Percentiles rank a stretch among this genome's conserved stretches.
phyloP scores from a whole-genome alignment of 257 asterid genomes.

The Knoxia roxburghii region DNA sequence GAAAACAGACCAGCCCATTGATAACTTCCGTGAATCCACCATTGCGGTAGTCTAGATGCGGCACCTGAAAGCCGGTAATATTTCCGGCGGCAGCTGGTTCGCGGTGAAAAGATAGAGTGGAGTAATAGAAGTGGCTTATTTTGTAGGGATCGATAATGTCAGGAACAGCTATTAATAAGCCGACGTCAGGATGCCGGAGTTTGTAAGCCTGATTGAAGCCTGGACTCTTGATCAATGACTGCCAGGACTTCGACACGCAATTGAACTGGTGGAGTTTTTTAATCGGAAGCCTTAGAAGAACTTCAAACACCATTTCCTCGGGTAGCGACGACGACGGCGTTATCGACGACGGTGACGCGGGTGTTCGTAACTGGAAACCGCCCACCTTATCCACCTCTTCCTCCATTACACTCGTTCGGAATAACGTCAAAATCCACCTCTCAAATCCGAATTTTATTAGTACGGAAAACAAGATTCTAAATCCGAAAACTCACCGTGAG shows the following conservation, averaged over 20 bases:
- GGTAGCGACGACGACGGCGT: background rate
- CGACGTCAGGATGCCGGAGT: background rate
- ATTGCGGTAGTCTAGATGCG: background rate
- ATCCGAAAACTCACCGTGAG: background rate
- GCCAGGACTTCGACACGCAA: constrained; percentile 3
- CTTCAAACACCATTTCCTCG: background rate
- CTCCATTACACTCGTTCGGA: background rate
- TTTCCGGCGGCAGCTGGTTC: too few species aligned
- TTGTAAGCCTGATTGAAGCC: background rate
- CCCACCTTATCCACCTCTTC: background rate
- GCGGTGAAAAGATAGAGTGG: background rate
- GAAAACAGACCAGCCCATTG: background rate
- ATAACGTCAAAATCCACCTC: background rate
- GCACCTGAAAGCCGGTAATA: background rate
- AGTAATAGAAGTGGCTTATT: too few species aligned
- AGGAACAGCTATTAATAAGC: background rate
- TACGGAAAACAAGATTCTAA: background rate
- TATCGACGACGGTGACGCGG: background rate
- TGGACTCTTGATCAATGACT: background rate
- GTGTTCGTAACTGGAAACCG: background rate
- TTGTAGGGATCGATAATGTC: too few species aligned
- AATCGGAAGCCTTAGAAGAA: background rate
- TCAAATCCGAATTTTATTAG: background rate
- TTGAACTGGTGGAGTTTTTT: constrained; percentile 5
- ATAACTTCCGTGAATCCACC: background rate